A percentile compares a stretch with the other conserved stretches of the same genome.
phyloP scores from a whole-genome alignment of 495 filamentous ascomycete species.

The Rusavskia elegans region DNA sequence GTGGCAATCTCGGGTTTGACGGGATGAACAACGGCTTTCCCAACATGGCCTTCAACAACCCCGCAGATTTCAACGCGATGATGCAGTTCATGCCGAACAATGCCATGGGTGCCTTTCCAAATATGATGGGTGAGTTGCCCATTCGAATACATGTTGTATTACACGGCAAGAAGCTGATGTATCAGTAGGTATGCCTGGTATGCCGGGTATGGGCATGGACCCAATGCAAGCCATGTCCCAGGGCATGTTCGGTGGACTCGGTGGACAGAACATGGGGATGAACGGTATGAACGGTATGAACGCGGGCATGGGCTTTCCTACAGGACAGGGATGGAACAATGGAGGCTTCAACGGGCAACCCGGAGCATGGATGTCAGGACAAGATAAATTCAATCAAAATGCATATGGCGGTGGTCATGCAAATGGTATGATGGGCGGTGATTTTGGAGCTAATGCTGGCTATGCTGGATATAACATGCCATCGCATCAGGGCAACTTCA shows the following conservation, averaged over 20 bases:
- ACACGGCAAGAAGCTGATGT: slow-evolving; percentile 1
- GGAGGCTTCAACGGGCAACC: slow-evolving; percentile 47
- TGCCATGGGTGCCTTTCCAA: slow-evolving; percentile 44
- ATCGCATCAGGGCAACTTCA: slow-evolving; percentile 37
- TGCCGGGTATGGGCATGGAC: slow-evolving; percentile 74
- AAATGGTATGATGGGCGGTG: slow-evolving; percentile 61
- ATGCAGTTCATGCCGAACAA: slow-evolving; percentile 53
- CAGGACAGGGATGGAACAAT: slow-evolving; percentile 39
- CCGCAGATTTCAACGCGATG: slow-evolving; percentile 58
- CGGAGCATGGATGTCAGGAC: slow-evolving; percentile 56
- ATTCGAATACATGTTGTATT: not conserved
- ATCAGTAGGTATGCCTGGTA: slow-evolving; percentile 30
- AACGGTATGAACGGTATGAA: slow-evolving; percentile 85
- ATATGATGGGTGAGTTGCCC: slow-evolving; percentile 71
- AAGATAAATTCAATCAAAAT: slow-evolving; percentile 52
- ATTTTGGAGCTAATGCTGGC: slow-evolving; percentile 70
- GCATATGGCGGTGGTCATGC: slow-evolving; percentile 48
- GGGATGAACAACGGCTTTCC: slow-evolving; percentile 38
- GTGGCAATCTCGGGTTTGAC: slow-evolving; percentile 29
- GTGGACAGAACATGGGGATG: slow-evolving; percentile 73
- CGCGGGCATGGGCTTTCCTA: slow-evolving; percentile 74
- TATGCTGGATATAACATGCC: slow-evolving; percentile 58
- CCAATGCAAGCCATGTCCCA: slow-evolving; percentile 65
- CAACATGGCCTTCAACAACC: slow-evolving; percentile 47
- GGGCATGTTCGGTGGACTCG: slow-evolving; percentile 76